Evolutionary conservation across 164 flowering plant species (phyloP).

Genomic region (Brasenia schreberi): DNA sequence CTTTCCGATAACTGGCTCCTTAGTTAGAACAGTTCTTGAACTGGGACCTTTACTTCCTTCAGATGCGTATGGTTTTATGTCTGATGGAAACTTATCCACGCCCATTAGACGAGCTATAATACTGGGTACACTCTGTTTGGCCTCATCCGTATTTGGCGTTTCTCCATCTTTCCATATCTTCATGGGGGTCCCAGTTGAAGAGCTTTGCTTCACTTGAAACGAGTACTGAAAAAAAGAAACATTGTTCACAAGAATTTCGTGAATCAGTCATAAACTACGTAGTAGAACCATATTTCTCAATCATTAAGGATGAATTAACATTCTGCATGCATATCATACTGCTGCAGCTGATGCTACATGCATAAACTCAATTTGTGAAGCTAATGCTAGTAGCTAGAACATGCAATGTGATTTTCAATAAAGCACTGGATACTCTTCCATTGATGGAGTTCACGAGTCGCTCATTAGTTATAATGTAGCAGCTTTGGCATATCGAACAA

Average conservation of each 20-base stretch:
- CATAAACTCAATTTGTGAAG: no score
- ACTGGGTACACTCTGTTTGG: slow-evolving; percentile 46
- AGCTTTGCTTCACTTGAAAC: slow-evolving; percentile 27
- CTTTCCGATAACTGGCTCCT: slow-evolving; percentile 11
- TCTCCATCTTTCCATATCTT: slow-evolving; percentile 67
- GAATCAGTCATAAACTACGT: neutral
- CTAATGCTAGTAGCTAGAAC: no score
- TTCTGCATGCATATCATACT: neutral
- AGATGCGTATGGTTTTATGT: slow-evolving; percentile 23
- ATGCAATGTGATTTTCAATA: neutral
- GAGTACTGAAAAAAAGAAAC: slow-evolving; percentile 24
- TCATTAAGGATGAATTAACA: neutral
- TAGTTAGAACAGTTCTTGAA: slow-evolving; percentile 13
- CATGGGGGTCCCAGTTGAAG: slow-evolving; percentile 44
- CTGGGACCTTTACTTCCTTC: slow-evolving; percentile 19
- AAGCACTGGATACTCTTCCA: neutral
- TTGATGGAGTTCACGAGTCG: neutral
- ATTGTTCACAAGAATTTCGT: neutral
- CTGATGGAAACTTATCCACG: slow-evolving; percentile 51
- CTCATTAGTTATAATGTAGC: neutral
- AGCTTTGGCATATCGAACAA: neutral
- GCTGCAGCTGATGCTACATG: no score
- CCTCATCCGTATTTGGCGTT: slow-evolving; percentile 33
- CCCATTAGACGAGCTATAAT: slow-evolving; percentile 96
- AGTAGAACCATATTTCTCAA: neutral